Conservation (phyloP, 495 filamentous ascomycete species). For the Aspergillus haitiensis region DNA sequence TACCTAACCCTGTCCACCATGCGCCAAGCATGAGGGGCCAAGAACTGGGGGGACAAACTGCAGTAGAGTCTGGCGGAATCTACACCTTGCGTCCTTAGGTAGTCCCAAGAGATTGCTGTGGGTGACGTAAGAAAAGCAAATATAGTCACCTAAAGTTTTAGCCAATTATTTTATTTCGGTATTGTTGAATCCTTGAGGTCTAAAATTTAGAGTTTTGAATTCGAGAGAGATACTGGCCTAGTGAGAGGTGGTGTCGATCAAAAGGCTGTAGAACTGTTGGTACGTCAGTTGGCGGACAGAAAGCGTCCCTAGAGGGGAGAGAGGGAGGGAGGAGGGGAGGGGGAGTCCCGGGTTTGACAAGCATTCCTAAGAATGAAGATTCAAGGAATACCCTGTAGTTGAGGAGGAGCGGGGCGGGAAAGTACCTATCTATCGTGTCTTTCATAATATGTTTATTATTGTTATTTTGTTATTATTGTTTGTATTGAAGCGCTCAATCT, state of each 20-base stretch:
- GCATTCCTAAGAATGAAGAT: background rate
- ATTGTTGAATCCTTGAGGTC: background rate
- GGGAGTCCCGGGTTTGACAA: background rate
- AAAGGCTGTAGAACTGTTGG: background rate
- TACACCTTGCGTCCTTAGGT: background rate
- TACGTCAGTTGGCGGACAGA: background rate
- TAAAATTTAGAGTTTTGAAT: background rate
- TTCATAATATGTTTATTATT: background rate
- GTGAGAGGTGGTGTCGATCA: background rate
- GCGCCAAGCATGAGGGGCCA: background rate
- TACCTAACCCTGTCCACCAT: background rate
- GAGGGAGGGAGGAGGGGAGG: too few species aligned
- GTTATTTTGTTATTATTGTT: background rate
- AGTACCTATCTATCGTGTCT: background rate
- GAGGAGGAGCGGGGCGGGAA: background rate
- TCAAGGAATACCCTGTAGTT: background rate
- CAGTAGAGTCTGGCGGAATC: constrained; percentile 1
- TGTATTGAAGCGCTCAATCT: background rate
- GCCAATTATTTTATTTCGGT: background rate
- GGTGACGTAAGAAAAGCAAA: background rate
- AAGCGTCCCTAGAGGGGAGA: background rate
- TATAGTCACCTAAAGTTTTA: too few species aligned
- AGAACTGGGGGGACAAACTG: background rate
- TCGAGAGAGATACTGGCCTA: background rate
- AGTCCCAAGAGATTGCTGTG: background rate